These are phyloP conservation scores for Solanum pimpinellifolium DNA, from an alignment of 257 asterid species.

Conservation along the genomic window DNA sequence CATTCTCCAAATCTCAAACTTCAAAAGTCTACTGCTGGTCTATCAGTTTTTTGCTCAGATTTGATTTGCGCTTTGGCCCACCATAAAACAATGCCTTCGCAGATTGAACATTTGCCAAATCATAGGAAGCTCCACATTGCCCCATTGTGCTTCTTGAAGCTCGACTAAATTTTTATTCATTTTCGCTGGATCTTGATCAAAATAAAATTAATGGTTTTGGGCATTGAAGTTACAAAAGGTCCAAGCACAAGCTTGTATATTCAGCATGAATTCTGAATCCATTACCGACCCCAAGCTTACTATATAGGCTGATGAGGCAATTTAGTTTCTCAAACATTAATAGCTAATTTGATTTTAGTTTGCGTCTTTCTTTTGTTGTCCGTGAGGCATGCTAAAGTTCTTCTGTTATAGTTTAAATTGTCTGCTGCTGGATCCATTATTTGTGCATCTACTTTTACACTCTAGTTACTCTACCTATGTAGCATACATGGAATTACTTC, in stretches of 20 bases:
- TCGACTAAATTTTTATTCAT: constrained; percentile 22
- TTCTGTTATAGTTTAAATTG: background rate
- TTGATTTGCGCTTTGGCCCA: background rate
- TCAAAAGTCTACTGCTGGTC: background rate
- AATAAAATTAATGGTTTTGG: background rate
- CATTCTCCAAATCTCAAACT: background rate
- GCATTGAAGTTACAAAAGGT: background rate
- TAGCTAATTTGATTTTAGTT: background rate
- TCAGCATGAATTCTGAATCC: background rate
- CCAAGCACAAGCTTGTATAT: background rate
- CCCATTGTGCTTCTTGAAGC: constrained; percentile 42
- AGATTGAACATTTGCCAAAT: constrained; percentile 29
- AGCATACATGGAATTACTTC: background rate
- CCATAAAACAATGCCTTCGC: constrained; percentile 28
- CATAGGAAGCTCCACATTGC: constrained; percentile 28
- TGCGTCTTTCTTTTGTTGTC: background rate
- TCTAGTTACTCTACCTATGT: background rate
- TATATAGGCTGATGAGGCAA: background rate
- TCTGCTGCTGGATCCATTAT: background rate
- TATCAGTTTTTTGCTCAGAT: background rate
- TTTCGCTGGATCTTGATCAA: background rate
- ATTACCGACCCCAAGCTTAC: background rate
- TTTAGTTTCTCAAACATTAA: background rate
- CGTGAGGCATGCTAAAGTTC: background rate
- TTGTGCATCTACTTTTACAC: background rate